phyloP scores from a whole-genome alignment of 345 rosid species.

The Rhizophora mangle region DNA sequence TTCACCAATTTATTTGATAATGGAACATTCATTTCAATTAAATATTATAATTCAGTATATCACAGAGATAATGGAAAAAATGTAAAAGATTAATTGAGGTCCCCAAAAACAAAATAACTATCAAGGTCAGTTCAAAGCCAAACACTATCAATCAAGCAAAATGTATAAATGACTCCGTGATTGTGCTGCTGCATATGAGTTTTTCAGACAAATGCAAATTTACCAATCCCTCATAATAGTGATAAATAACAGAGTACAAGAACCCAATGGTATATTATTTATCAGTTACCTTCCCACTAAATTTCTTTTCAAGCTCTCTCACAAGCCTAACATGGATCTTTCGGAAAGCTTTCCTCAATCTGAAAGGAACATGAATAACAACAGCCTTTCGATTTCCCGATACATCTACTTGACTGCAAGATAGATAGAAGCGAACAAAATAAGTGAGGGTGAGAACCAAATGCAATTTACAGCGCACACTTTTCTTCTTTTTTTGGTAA shows the following conservation, averaged over 20 bases:
- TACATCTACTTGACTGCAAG: conserved; percentile 71
- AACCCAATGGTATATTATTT: neutral
- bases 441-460: neutral
- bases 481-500: neutral
- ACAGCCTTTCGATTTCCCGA: conserved; percentile 73
- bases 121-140: too few relatives aligned
- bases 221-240: too few relatives aligned
- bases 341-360: conserved; percentile 71
- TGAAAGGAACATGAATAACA: conserved; percentile 71
- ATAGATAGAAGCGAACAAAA: neutral
- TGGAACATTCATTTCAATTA: too few relatives aligned
- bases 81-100: too few relatives aligned
- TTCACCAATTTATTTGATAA: too few relatives aligned
- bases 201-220: too few relatives aligned
- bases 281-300: conserved; percentile 68
- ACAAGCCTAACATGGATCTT: conserved; percentile 82
- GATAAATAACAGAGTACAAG: neutral
- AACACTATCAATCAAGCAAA: too few relatives aligned
- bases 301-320: conserved; percentile 88
- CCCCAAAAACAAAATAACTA: too few relatives aligned
- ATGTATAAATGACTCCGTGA: too few relatives aligned
- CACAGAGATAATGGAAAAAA: too few relatives aligned
- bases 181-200: too few relatives aligned
- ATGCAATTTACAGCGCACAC: neutral
- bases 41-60: too few relatives aligned